A percentile compares a stretch with the other conserved stretches of the same genome.
These are phyloP conservation scores for Rhodamnia argentea DNA, from an alignment of 345 rosid species.

Conservation along the genomic window DNA sequence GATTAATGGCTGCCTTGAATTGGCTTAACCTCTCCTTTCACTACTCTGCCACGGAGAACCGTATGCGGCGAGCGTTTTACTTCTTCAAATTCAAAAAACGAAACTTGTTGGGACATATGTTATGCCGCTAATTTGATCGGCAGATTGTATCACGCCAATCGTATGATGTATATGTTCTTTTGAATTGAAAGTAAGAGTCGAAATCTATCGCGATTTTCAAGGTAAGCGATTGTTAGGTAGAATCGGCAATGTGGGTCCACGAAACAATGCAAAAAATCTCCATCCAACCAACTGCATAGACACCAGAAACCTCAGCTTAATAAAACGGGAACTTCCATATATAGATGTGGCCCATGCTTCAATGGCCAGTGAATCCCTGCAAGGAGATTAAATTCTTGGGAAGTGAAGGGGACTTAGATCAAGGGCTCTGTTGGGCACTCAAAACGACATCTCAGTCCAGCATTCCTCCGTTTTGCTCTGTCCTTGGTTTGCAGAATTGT, in stretches of 20 bases:
- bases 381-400: background rate
- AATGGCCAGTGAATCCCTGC: background rate
- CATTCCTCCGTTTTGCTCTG: background rate
- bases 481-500: background rate
- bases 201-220: background rate
- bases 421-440: background rate
- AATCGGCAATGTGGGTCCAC: background rate
- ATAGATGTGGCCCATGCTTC: background rate
- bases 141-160: rapidly evolving
- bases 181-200: background rate
- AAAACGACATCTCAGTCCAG: background rate
- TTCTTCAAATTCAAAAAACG: background rate
- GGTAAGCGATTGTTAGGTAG: background rate
- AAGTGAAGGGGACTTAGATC: background rate
- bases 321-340: background rate
- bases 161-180: background rate
- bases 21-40: background rate
- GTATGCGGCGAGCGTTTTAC: too few species aligned
- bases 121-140: background rate
- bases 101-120: background rate
- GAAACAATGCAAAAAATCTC: background rate
- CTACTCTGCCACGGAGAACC: background rate
- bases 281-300: background rate
- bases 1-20: background rate
- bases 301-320: background rate